Evolutionary conservation across 306 rosid species (phyloP).

Genomic region (Canavalia ensiformis): DNA sequence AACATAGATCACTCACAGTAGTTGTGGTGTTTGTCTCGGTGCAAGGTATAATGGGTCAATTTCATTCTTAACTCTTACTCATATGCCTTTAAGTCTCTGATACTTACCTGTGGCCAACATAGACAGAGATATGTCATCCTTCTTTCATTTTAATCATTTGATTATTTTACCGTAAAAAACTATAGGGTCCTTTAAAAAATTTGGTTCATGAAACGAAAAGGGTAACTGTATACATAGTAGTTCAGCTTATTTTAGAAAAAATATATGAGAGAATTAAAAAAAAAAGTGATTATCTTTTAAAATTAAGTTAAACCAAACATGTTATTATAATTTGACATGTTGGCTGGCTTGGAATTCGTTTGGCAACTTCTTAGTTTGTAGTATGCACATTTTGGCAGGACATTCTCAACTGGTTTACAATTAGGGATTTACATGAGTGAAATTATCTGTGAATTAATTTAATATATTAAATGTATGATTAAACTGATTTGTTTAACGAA

Average conservation of each 20-base stretch:
- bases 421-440: background rate
- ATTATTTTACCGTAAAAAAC: constrained; percentile 11
- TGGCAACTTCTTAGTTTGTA: background rate
- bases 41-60: constrained; percentile 60
- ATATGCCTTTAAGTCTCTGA: constrained; percentile 53
- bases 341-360: background rate
- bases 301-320: background rate
- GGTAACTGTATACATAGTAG: background rate
- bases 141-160: constrained; percentile 5
- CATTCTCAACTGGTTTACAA: background rate
- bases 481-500: too few species aligned
- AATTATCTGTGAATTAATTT: background rate
- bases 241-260: too few species aligned
- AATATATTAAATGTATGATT: too few species aligned
- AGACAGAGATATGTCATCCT: constrained; percentile 82
- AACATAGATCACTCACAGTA: constrained; percentile 31
- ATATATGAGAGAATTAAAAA: too few species aligned
- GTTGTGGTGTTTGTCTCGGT: constrained; percentile 78
- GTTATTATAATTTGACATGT: too few species aligned
- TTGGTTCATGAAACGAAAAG: constrained; percentile 29
- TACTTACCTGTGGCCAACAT: constrained; percentile 64
- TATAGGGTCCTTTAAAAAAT: constrained; percentile 5
- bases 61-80: constrained; percentile 79
- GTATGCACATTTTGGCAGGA: background rate
- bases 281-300: background rate